Base-by-base conservation (phyloP, 768 basidiomycete genomes). In the Kwoniella pini region DNA sequence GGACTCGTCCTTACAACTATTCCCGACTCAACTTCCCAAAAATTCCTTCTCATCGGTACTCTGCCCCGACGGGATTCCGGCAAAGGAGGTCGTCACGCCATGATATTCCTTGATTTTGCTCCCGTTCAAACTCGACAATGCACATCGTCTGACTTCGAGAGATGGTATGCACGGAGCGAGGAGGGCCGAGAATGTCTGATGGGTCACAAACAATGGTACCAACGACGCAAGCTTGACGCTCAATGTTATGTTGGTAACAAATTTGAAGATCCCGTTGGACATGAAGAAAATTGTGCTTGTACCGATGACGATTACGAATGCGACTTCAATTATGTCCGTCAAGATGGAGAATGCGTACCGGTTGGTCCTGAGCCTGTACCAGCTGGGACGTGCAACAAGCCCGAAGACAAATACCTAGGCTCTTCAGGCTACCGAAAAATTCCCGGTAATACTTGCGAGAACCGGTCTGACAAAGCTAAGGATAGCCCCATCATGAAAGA, bases 181-280 rank as follows among this genome's bases (percentile, higher is more conserved):
- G 81, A 80, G 15, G 83, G 83, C 46, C 82, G 82, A 33, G 84
- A 90, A 65, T 98, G 95, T 77, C 79, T 98, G 22, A 94, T 98
- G 91, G 95, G 95, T 0, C 91, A 90, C 72, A 92, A 89, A 90
- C 95, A 98, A 88, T 97, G 89, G 87, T 99, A 95, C 77, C 82
- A 79, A 53, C 85, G 96, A 21, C 84, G 93, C 75, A 98, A 91
- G 79, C 76, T 84, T 0, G 83, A 88, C 56, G 89, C 87, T 1
- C 82, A 91, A 55, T 99, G 96, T 67, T 96, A 90, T 65, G 87
- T 99, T 13, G 91, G 89, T 0, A 82, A 93, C 54, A 91, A 96
- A 79, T 99, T 89, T 80, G 79, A 82, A 30, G 94, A 96, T 71
- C 93, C 94, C 0, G 85, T 88, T 10, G 86, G 83, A 22, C 86